Base-by-base conservation (phyloP, 129 eudicot species). In the Tagetes erecta region DNA sequence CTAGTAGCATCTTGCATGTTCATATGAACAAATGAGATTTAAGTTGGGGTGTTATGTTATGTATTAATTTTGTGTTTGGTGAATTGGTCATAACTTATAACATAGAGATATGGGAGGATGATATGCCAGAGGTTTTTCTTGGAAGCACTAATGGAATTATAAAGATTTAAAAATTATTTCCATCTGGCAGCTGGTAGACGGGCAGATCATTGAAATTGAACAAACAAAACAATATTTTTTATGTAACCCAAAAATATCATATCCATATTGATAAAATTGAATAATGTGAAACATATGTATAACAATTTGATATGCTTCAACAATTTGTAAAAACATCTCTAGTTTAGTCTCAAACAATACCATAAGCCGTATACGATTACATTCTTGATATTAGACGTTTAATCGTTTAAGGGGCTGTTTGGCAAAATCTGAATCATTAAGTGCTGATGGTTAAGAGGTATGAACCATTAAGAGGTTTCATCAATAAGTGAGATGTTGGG, bases 181-280 rank as follows among this genome's bases (percentile, higher is more conserved):
- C 70, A 83, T 83, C 86, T 81, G 93, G 88, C 85, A 82, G 88
- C 85, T 79, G 55, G 80, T 84, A 73, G 88, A 78, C 82, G 78
- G 81, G 78, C 84, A 81, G 89, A 83, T 80, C 87, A 79, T 77
- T 84, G 87, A 79, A 86, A 78, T 71, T 74, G 82, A 80, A 71
- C 78, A 81, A 78, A 76, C 82, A 81, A 71, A 58, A 44, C 41
- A 4, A 36, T 34, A 6, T 49, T 74, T 46, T 81, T 64, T 74
- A 74, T 74, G 75, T 57, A 39, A 13, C 27, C 64, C 13, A 5
- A 53, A 39, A 40, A 53, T 20, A 74, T 62, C 78, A 60, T 73
- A 45, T 62, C 49, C 8, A 46, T 60, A 73, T 8, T 44, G 1
- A 46, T 62, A 3, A 7, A 1, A 30, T 31, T 13, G 8, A 44